Evolutionary conservation across 352 stramenopile genomes (phyloP).

Genomic region (Phytopythium boreale): DNA sequence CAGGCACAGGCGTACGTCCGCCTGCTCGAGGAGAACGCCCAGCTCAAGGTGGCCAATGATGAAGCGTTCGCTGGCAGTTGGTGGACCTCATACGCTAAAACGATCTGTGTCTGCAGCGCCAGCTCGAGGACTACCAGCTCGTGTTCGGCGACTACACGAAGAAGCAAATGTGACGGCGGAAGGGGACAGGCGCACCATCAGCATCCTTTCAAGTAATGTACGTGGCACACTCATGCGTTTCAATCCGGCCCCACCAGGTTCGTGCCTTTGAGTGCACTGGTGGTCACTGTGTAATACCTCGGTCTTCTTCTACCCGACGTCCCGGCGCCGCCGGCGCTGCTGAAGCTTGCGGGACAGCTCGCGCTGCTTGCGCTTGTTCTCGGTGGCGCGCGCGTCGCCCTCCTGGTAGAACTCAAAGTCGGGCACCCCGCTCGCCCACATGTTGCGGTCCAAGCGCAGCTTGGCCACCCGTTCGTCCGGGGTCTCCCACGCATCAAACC

Average conservation of each 20-base stretch:
- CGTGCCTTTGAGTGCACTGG: not conserved
- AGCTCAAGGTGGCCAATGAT: slow-evolving; percentile 61
- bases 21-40: slow-evolving; percentile 70
- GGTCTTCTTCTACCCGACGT: not conserved
- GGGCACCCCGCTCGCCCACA: slow-evolving; percentile 48
- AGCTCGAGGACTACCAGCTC: slow-evolving; percentile 76
- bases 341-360: slow-evolving; percentile 26
- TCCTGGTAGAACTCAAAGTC: slow-evolving; percentile 47
- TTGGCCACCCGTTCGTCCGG: slow-evolving; percentile 40
- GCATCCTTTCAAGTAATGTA: not conserved
- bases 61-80: slow-evolving; percentile 2
- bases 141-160: slow-evolving; percentile 85
- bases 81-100: not conserved
- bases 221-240: not conserved
- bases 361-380: slow-evolving; percentile 28
- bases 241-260: not conserved
- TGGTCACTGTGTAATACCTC: not conserved
- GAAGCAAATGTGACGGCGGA: slow-evolving; percentile 58
- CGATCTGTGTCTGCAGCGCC: slow-evolving; percentile 25
- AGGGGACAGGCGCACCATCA: not conserved
- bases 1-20: slow-evolving; percentile 72
- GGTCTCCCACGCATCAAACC: slow-evolving; percentile 37
- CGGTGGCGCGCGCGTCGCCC: slow-evolving; percentile 14
- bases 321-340: slow-evolving; percentile 9
- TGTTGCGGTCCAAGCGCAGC: slow-evolving; percentile 27